phyloP scores from a whole-genome alignment of 1,139 yeast genomes.

The Debaryomyces nepalensis region DNA sequence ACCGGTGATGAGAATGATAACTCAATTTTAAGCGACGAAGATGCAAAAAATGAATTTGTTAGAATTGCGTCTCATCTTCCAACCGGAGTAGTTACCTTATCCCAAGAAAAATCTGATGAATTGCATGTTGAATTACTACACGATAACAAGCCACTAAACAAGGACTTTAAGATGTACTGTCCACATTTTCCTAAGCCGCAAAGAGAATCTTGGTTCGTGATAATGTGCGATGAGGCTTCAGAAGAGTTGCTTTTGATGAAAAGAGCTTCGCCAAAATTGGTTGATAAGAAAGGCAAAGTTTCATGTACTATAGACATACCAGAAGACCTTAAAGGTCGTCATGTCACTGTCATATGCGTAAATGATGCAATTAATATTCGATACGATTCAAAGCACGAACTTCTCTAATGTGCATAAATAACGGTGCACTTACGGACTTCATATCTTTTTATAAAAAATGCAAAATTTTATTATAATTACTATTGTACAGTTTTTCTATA shows the following conservation, averaged over 20 bases:
- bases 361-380: slow-evolving; percentile 69
- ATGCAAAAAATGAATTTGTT: slow-evolving; percentile 41
- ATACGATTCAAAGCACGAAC: slow-evolving; percentile 28
- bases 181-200: slow-evolving; percentile 90
- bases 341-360: slow-evolving; percentile 52
- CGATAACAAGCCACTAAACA: slow-evolving; percentile 55
- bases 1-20: slow-evolving; percentile 26
- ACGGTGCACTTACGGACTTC: no score
- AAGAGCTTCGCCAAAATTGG: slow-evolving; percentile 64
- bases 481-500: slow-evolving; percentile 18
- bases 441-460: no score
- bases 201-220: slow-evolving; percentile 91
- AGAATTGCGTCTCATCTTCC: slow-evolving; percentile 55
- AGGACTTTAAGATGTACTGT: slow-evolving; percentile 69
- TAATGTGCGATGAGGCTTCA: slow-evolving; percentile 52
- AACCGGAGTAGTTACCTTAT: slow-evolving; percentile 39
- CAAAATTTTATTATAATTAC: slow-evolving; percentile 12
- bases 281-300: slow-evolving; percentile 49
- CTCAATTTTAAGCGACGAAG: slow-evolving; percentile 19
- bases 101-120: slow-evolving; percentile 36
- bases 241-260: slow-evolving; percentile 63
- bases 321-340: slow-evolving; percentile 49
- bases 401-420: slow-evolving; percentile 10
- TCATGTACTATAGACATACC: slow-evolving; percentile 54
- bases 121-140: slow-evolving; percentile 57